Evolutionary conservation across 352 stramenopile genomes (phyloP).

Genomic region (Phytophthora europaea): DNA sequence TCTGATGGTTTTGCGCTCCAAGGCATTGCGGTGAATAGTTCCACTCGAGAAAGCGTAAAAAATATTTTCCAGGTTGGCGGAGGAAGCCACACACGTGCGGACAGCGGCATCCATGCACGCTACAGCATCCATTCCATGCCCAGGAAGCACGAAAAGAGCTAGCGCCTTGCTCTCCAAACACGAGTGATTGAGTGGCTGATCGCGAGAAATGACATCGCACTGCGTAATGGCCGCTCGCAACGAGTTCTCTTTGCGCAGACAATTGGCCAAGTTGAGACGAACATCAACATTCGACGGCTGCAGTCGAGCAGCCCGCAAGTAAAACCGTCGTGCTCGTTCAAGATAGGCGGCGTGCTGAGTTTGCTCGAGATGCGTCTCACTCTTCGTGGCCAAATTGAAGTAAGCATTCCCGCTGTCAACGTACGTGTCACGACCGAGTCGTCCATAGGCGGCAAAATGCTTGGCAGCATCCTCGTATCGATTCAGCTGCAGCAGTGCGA

Average conservation of each 20-base stretch:
- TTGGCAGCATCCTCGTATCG: slow-evolving; percentile 71
- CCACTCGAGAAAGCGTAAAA: slow-evolving; percentile 72
- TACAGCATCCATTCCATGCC: slow-evolving; percentile 48
- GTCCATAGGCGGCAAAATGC: slow-evolving; percentile 72
- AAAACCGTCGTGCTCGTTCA: slow-evolving; percentile 70
- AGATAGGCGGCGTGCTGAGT: slow-evolving; percentile 51
- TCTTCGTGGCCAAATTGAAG: slow-evolving; percentile 69
- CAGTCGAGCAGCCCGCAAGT: slow-evolving; percentile 66
- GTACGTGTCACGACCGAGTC: slow-evolving; percentile 70
- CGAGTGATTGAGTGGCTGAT: slow-evolving; percentile 59
- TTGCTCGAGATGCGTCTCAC: slow-evolving; percentile 46
- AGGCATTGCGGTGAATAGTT: slow-evolving; percentile 61
- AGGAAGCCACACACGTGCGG: slow-evolving; percentile 65
- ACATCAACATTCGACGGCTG: slow-evolving; percentile 71
- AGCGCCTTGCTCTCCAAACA: slow-evolving; percentile 72
- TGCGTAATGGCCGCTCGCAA: slow-evolving; percentile 56
- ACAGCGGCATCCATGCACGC: slow-evolving; percentile 69
- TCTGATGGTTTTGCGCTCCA: slow-evolving; percentile 63
- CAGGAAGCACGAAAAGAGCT: slow-evolving; percentile 60
- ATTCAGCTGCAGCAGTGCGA: slow-evolving; percentile 77
- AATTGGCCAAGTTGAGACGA: slow-evolving; percentile 77
- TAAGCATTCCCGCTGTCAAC: slow-evolving; percentile 82
- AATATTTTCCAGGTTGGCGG: slow-evolving; percentile 63
- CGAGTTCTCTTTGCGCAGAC: slow-evolving; percentile 62
- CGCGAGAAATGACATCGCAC: slow-evolving; percentile 55